Conservation (phyloP, 345 rosid species). For the Combretum micranthum region DNA sequence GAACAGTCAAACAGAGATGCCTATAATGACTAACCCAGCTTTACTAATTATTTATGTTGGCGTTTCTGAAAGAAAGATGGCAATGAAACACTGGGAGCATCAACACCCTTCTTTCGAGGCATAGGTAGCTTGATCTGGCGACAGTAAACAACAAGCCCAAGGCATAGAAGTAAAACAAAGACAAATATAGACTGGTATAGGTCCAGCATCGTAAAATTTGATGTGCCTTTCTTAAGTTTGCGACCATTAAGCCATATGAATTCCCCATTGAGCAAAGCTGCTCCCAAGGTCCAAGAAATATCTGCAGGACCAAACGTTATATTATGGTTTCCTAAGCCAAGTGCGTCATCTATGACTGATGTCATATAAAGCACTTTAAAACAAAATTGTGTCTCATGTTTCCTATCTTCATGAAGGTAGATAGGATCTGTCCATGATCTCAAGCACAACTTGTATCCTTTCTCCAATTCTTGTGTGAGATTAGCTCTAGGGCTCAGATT, state of each 20-base stretch:
- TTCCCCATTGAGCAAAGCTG: slow-evolving; percentile 42
- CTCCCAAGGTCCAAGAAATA: slow-evolving; percentile 59
- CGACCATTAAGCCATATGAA: slow-evolving; percentile 16
- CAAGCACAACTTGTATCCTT: slow-evolving; percentile 38
- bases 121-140: slow-evolving; percentile 43
- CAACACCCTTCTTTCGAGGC: slow-evolving; percentile 25
- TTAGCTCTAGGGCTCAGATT: slow-evolving; percentile 32
- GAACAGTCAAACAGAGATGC: too few species aligned
- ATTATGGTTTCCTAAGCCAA: slow-evolving; percentile 27
- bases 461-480: slow-evolving; percentile 31
- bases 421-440: slow-evolving; percentile 18
- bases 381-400: slow-evolving; percentile 28
- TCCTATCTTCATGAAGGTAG: slow-evolving; percentile 13
- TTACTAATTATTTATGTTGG: slow-evolving; percentile 19
- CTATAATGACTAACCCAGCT: too few species aligned
- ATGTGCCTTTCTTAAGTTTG: slow-evolving; percentile 5
- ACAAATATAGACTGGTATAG: slow-evolving; percentile 23
- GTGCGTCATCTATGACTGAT: slow-evolving; percentile 33
- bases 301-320: slow-evolving; percentile 51
- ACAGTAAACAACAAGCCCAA: slow-evolving; percentile 23
- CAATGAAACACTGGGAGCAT: slow-evolving; percentile 15
- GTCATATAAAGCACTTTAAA: slow-evolving; percentile 39
- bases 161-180: slow-evolving; percentile 27
- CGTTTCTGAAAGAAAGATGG: slow-evolving; percentile 33
- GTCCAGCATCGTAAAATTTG: slow-evolving; percentile 12